phyloP scores from a whole-genome alignment of 805 yeast genomes.

The Schwanniomyces vanrijiae region DNA sequence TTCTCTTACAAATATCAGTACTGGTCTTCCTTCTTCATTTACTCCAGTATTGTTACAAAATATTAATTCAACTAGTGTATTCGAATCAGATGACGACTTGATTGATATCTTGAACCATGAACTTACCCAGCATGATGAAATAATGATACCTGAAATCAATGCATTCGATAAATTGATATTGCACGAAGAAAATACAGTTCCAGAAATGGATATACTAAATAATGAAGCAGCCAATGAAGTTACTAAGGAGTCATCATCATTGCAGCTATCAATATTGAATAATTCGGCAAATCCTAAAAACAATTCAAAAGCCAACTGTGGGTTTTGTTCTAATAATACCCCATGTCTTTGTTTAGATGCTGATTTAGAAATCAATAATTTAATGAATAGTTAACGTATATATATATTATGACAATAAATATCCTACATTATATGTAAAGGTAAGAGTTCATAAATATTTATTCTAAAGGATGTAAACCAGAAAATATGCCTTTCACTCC shows the following conservation, averaged over 20 bases:
- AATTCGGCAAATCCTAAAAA: neutral
- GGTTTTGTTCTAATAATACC: constrained; percentile 38
- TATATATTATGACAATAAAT: constrained; percentile 1
- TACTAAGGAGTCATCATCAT: neutral
- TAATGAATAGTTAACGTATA: constrained; percentile 4
- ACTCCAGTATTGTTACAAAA: constrained; percentile 14
- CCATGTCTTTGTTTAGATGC: constrained; percentile 45
- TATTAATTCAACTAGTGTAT: constrained; percentile 8
- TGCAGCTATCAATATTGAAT: neutral
- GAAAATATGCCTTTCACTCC: neutral
- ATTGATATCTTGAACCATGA: constrained; percentile 5
- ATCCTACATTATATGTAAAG: neutral
- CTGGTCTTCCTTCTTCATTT: constrained; percentile 3
- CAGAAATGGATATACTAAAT: constrained; percentile 1
- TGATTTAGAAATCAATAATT: constrained; percentile 19
- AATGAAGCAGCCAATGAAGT: neutral
- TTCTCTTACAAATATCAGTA: neutral
- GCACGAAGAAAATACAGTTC: constrained; percentile 5
- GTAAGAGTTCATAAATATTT: neutral
- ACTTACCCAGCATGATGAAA: constrained; percentile 3
- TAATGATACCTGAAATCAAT: neutral
- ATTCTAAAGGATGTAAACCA: neutral
- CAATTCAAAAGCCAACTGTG: constrained; percentile 27
- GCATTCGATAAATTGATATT: constrained; percentile 5
- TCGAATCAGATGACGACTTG: constrained; percentile 9